Percentiles rank a stretch among this genome's conserved stretches.
Conservation (phyloP, 495 filamentous ascomycete species). For the Antarctomyces pellizariae region DNA sequence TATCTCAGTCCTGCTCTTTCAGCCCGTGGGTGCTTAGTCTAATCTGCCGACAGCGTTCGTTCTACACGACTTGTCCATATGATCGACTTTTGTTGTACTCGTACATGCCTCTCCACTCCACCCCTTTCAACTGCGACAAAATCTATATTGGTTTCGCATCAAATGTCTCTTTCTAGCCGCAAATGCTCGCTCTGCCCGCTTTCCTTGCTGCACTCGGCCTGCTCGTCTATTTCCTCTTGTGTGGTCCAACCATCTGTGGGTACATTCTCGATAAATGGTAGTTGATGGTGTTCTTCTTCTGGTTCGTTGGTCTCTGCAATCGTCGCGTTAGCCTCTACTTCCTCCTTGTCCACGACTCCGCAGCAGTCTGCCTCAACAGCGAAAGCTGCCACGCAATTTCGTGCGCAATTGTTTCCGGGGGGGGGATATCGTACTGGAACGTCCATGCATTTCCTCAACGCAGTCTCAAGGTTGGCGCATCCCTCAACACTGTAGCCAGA, state of each 20-base stretch:
- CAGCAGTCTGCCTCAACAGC: background rate
- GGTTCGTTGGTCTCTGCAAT: constrained; percentile 33
- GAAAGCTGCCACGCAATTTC: background rate
- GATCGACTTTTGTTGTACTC: too few relatives aligned
- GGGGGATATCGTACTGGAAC: constrained; percentile 30
- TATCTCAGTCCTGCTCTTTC: constrained; percentile 1
- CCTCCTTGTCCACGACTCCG: constrained; percentile 1
- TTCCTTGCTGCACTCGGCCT: constrained; percentile 1
- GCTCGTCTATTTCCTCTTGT: constrained; percentile 39
- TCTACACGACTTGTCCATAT: too few relatives aligned
- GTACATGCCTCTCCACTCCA: too few relatives aligned
- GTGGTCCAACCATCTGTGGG: constrained; percentile 46
- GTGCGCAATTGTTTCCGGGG: too few relatives aligned
- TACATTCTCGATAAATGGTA: constrained; percentile 81
- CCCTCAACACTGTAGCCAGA: constrained; percentile 47
- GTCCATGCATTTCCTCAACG: constrained; percentile 87
- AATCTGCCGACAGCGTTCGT: too few relatives aligned
- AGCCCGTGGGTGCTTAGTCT: too few relatives aligned
- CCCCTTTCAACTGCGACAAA: too few relatives aligned
- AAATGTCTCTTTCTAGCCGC: constrained; percentile 1
- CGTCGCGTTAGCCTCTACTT: constrained; percentile 1
- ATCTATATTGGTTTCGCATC: too few relatives aligned
- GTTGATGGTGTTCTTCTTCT: constrained; percentile 73
- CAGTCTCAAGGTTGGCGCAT: constrained; percentile 59
- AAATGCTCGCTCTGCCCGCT: constrained; percentile 2